Conservation (phyloP, 768 basidiomycete species). For the Calvatia gigantea region DNA sequence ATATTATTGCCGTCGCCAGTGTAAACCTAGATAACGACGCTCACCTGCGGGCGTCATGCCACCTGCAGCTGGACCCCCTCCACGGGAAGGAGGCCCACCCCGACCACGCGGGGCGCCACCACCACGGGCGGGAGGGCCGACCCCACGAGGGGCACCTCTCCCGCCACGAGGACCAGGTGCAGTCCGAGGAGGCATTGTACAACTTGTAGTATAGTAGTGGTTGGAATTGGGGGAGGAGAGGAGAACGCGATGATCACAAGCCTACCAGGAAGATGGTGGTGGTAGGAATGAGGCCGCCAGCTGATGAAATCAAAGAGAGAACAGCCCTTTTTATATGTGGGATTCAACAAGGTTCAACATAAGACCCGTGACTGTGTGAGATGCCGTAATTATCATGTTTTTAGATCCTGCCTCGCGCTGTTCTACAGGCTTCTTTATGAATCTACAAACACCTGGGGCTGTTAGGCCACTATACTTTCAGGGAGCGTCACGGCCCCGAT, state of each 20-base stretch:
- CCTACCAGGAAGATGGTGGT: conserved; percentile 2
- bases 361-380: neutral
- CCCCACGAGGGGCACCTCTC: conserved; percentile 10
- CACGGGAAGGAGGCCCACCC: conserved; percentile 18
- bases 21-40: conserved; percentile 13
- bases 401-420: too few species aligned
- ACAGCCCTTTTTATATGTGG: neutral
- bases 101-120: conserved; percentile 19
- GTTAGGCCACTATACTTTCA: too few species aligned
- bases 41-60: conserved; percentile 29
- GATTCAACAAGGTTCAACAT: neutral
- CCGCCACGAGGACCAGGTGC: conserved; percentile 7
- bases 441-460: too few species aligned
- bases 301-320: neutral
- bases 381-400: neutral
- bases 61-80: conserved; percentile 19
- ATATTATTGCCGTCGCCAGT: conserved; percentile 38
- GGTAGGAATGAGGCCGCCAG: conserved; percentile 7
- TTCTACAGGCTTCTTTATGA: too few species aligned
- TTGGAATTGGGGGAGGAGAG: neutral
- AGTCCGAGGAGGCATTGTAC: conserved; percentile 2
- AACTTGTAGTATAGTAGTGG: neutral
- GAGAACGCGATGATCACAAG: neutral
- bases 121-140: conserved; percentile 5
- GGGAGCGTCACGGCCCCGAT: neutral